Percentiles rank a stretch among this genome's conserved stretches.
These are phyloP conservation scores for Fusarium austroafricanum DNA, from an alignment of 2,329 filamentous ascomycete species.

Conservation along the genomic window DNA sequence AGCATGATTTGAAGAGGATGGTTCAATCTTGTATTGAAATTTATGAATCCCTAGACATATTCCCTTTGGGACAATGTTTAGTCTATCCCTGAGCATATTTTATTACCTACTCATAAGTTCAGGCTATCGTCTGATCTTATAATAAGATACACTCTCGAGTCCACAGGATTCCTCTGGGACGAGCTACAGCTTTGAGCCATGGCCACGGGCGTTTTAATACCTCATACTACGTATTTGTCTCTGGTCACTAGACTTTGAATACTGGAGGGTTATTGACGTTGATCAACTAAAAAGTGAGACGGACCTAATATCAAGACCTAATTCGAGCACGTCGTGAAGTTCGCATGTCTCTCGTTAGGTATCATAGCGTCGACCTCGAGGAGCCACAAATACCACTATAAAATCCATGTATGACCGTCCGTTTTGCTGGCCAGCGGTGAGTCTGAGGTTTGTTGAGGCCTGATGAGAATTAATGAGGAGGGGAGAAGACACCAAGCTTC, in stretches of 20 bases:
- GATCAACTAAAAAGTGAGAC: not conserved
- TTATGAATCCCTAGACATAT: too few species aligned
- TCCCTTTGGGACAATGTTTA: too few species aligned
- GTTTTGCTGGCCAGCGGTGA: slow-evolving; percentile 37
- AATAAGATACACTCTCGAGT: too few species aligned
- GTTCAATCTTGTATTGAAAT: not conserved
- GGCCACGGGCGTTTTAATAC: too few species aligned
- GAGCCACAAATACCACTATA: slow-evolving; percentile 29
- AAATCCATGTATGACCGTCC: not conserved
- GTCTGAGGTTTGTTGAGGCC: slow-evolving; percentile 36
- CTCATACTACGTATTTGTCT: too few species aligned
- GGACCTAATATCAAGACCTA: slow-evolving; percentile 17
- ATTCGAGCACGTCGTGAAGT: slow-evolving; percentile 27
- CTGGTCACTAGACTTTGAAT: too few species aligned
- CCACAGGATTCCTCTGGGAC: too few species aligned
- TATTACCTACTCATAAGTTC: too few species aligned
- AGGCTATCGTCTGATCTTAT: too few species aligned
- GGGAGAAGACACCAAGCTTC: not conserved
- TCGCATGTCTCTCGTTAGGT: slow-evolving; percentile 32
- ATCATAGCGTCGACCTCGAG: slow-evolving; percentile 27
- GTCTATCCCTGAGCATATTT: too few species aligned
- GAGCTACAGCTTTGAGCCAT: too few species aligned
- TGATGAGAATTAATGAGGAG: not conserved
- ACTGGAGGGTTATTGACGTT: too few species aligned
- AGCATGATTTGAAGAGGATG: not conserved